These are phyloP conservation scores for Suhomyces sp. DNA, from an alignment of 805 yeast species.

Conservation along the genomic window DNA sequence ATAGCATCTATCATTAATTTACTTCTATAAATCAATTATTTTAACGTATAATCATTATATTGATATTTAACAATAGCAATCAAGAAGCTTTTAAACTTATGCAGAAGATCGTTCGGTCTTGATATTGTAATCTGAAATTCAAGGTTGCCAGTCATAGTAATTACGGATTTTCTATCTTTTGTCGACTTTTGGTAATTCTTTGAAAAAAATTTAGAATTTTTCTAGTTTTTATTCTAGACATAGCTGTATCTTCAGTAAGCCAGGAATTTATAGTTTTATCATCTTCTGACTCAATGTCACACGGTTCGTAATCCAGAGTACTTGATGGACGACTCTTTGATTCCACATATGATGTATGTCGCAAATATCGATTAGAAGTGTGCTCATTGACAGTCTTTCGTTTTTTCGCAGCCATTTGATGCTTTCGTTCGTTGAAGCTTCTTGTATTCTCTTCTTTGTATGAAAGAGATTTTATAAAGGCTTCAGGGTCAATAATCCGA, in stretches of 20 bases:
- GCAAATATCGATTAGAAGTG: neutral
- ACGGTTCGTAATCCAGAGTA: neutral
- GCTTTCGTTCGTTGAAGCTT: neutral
- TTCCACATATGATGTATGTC: neutral
- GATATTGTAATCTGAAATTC: conserved; percentile 1
- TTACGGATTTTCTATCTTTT: conserved; percentile 4
- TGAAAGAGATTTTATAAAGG: neutral
- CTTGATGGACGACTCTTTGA: neutral
- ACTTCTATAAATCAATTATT: neutral
- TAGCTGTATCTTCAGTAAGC: neutral
- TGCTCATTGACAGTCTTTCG: neutral
- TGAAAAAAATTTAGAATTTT: neutral
- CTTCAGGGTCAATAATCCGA: neutral
- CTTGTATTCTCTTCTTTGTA: neutral
- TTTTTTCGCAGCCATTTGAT: neutral
- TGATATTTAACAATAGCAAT: neutral
- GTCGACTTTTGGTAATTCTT: neutral
- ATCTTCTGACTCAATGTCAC: neutral
- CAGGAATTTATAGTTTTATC: neutral
- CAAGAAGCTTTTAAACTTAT: neutral
- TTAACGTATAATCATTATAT: neutral
- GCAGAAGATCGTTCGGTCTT: neutral
- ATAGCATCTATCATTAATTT: neutral
- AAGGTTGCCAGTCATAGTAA: conserved; percentile 8
- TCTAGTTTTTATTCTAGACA: neutral